Evolutionary conservation across 2,329 filamentous ascomycete species (phyloP).

Genomic region (Conoideocrella luteorostrata): DNA sequence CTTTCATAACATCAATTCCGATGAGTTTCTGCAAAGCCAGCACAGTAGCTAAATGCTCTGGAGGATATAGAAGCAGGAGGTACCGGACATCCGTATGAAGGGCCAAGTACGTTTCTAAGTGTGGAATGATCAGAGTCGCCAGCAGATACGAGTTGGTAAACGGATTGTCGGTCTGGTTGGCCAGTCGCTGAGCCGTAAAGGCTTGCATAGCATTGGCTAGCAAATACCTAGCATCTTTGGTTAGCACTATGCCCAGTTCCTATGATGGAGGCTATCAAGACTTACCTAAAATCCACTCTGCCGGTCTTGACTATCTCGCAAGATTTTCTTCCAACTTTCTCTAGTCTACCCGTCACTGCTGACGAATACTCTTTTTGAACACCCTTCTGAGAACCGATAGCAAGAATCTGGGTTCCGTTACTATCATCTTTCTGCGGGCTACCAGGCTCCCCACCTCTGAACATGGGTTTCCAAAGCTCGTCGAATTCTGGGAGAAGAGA

Average conservation of each 20-base stretch:
- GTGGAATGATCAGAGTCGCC: slow-evolving; percentile 52
- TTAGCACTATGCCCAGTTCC: no score
- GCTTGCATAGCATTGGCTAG: slow-evolving; percentile 55
- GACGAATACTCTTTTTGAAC: slow-evolving; percentile 45
- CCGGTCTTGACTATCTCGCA: slow-evolving; percentile 46
- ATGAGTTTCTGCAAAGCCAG: slow-evolving; percentile 52
- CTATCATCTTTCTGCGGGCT: slow-evolving; percentile 23
- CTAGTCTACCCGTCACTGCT: slow-evolving; percentile 44
- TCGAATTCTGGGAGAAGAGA: slow-evolving; percentile 42
- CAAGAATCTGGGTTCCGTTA: slow-evolving; percentile 51
- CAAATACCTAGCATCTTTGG: slow-evolving; percentile 40
- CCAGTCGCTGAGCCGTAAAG: slow-evolving; percentile 44
- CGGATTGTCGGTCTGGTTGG: slow-evolving; percentile 47
- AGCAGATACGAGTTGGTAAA: slow-evolving; percentile 48
- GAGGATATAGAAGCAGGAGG: slow-evolving; percentile 53
- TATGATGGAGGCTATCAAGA: not conserved
- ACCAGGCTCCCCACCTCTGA: slow-evolving; percentile 29
- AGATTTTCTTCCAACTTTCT: slow-evolving; percentile 46
- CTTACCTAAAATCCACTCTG: slow-evolving; percentile 52
- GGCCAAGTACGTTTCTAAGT: slow-evolving; percentile 53
- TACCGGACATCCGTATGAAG: slow-evolving; percentile 47
- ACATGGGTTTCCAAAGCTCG: slow-evolving; percentile 47
- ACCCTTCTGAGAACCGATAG: slow-evolving; percentile 50
- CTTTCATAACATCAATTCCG: slow-evolving; percentile 49
- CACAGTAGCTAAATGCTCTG: slow-evolving; percentile 49